phyloP scores from a whole-genome alignment of 129 eudicot genomes.

The Flaveria sonorensis region DNA sequence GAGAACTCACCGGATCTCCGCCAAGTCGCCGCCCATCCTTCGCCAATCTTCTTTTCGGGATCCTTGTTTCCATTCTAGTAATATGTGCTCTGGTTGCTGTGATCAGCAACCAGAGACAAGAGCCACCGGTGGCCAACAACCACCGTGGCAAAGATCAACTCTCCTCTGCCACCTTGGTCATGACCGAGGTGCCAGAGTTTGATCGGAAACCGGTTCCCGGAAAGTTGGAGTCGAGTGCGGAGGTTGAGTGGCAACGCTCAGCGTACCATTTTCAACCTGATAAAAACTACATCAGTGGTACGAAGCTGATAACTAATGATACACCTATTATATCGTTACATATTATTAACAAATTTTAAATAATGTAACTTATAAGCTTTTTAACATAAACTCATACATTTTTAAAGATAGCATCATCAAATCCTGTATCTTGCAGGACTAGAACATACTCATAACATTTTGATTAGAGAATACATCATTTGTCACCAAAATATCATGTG shows the following conservation, averaged over 20 bases:
- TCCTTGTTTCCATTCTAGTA: slow-evolving; percentile 22
- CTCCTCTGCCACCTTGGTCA: slow-evolving; percentile 16
- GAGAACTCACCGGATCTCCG: slow-evolving; percentile 17
- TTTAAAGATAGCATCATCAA: too few relatives aligned
- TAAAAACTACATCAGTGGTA: slow-evolving; percentile 85
- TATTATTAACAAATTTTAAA: too few relatives aligned
- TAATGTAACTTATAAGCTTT: not conserved
- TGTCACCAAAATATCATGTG: too few relatives aligned
- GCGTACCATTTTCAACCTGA: slow-evolving; percentile 87
- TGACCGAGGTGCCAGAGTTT: not conserved
- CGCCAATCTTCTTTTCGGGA: slow-evolving; percentile 20
- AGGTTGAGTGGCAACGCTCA: slow-evolving; percentile 78
- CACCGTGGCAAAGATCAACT: slow-evolving; percentile 6
- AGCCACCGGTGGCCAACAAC: slow-evolving; percentile 11
- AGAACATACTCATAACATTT: too few relatives aligned
- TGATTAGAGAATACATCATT: too few relatives aligned
- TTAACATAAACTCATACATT: too few relatives aligned
- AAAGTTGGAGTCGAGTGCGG: slow-evolving; percentile 38
- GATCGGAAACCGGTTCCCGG: slow-evolving; percentile 15
- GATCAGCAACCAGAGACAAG: slow-evolving; percentile 27
- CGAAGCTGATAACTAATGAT: not conserved
- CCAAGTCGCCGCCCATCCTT: slow-evolving; percentile 20
- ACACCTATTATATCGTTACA: not conserved
- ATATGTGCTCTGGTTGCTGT: slow-evolving; percentile 22
- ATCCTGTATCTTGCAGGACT: too few relatives aligned